phyloP scores from a whole-genome alignment of 1,139 yeast genomes.

The Diutina pseudorugosa region DNA sequence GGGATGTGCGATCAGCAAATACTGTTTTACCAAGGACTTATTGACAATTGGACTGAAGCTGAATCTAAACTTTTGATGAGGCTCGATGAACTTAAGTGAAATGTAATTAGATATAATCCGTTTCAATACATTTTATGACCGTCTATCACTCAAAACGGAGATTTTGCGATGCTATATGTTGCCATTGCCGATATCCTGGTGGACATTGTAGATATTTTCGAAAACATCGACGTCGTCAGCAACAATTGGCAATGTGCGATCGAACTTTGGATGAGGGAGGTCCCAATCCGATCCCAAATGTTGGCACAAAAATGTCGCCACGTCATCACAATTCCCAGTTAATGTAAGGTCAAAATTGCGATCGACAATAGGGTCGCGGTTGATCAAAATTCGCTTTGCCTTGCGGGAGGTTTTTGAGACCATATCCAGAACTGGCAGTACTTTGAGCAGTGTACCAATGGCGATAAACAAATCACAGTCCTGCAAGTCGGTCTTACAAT shows the following conservation, averaged over 20 bases:
- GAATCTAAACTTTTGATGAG: constrained; percentile 33
- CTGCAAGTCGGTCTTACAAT: constrained; percentile 10
- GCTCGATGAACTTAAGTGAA: constrained; percentile 18
- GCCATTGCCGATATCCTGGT: constrained; percentile 6
- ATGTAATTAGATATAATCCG: not conserved
- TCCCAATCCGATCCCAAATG: constrained; percentile 9
- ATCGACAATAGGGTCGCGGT: constrained; percentile 58
- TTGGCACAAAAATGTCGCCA: constrained; percentile 34
- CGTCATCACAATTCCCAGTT: constrained; percentile 2
- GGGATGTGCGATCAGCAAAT: constrained; percentile 69
- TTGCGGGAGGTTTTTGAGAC: constrained; percentile 44
- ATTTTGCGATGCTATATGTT: not conserved
- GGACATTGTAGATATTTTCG: constrained; percentile 7
- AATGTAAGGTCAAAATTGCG: constrained; percentile 1
- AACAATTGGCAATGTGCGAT: not conserved
- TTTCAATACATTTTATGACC: not conserved
- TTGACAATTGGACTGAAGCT: constrained; percentile 59
- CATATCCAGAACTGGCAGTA: constrained; percentile 91
- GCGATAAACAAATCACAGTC: constrained; percentile 72
- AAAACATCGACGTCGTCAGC: constrained; percentile 2
- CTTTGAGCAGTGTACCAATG: constrained; percentile 89
- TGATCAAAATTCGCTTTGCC: constrained; percentile 77
- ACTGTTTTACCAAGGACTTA: constrained; percentile 58
- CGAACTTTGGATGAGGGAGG: constrained; percentile 7
- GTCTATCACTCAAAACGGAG: not conserved